Base-by-base conservation (phyloP, 2,329 filamentous ascomycete species). In the Aureobasidium zeae region DNA sequence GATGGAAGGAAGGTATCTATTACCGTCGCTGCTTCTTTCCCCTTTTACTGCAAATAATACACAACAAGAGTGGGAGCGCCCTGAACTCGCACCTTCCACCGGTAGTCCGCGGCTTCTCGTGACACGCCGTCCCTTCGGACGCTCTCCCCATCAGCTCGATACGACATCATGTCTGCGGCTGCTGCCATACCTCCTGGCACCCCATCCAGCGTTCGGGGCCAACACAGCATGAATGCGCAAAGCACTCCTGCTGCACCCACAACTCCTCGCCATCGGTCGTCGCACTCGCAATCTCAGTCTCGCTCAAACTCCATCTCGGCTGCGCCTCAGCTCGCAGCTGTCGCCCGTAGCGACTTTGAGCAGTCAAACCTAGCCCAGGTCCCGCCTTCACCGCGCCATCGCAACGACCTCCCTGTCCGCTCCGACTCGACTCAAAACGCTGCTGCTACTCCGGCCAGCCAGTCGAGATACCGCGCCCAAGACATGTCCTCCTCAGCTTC, bases 271-370 rank as follows among this genome's bases (percentile, higher is more conserved):
- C 58, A 58, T 26, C 39, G 28, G 5, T 16, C 22, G 8, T 60
- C 62, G 33, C 55, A 56, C 41, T 62, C 61, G 20, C 55, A 59
- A 25, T 22, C 35, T 4, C 45, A 48, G 15, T 34, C 49, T 26
- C 44, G 52, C n/a, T 47, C 52, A n/a, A 53, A 57, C 60, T 37
- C 60, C 60, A 46, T 71, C 66, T 56, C 69, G 64, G 45, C 39
- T 10, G 41, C 44, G 2, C 37, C 36, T 5, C 32, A 67, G 32
- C 66, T 77, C 32, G 66, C 66, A 45, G 68, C 66, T 58, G 70
- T 74, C 53, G 69, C 71, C 45, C 77, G 81, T 56, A 72, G 81
- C 62, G 84, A 91, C 64, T 80, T 79, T 69, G 85, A 89, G 65
- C 74, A 79, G 55, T 70, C 73, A 55, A 80, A 80, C 68, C 63